Base-by-base conservation (phyloP, 1,284 basidiomycete species). In the Ustilago hordei region DNA sequence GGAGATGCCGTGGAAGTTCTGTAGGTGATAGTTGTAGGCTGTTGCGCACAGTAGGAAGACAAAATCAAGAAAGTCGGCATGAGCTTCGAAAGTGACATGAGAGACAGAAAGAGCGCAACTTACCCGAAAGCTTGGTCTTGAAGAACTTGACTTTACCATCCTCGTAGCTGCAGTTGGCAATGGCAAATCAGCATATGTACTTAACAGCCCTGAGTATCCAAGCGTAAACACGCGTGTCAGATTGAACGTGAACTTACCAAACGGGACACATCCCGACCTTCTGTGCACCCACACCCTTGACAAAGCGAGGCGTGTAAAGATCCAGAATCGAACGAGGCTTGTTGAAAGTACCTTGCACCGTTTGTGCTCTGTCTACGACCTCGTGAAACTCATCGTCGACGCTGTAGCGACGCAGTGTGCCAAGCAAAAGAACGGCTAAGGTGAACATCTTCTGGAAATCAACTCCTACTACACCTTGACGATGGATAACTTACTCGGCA, bases 1-100 rank as follows among this genome's bases (percentile, higher is more conserved):
- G 0, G 68, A 75, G 47, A 81, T 69, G 3, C 80, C 80, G 60
- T 81, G 80, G 19, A 61, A 54, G 54, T 79, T 74, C 19, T 79
- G 79, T 19, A 81, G 32, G 39, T 81, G 80, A 31, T 81, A 81
- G 48, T 81, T 81, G 73, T 80, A 81, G 13, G 79, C 78, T 76
- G 73, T 13, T 0, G 11, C 2, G 39, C 6, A 13, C 15, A 45
- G 11, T 28, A n/a, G 4, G 15, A 15, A 3, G 5, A 13, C n/a
- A 28, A 31, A 12, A 13, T 32, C 23, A 28, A 9, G 8, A 50
- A 50, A 11, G 48, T 55, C 19, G 47, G 11, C 43, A 45, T 11
- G 34, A 60, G 39, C 13, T 3, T 15, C 17, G 8, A 19, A 38
- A 9, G 17, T 12, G 39, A 36, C 6, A 8, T 4, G 5, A 2